Evolutionary conservation across 371 early-diverging fungal species (phyloP), one percentile per base, ranked within the genome.

Genomic region (Mortierella sp.): DNA sequence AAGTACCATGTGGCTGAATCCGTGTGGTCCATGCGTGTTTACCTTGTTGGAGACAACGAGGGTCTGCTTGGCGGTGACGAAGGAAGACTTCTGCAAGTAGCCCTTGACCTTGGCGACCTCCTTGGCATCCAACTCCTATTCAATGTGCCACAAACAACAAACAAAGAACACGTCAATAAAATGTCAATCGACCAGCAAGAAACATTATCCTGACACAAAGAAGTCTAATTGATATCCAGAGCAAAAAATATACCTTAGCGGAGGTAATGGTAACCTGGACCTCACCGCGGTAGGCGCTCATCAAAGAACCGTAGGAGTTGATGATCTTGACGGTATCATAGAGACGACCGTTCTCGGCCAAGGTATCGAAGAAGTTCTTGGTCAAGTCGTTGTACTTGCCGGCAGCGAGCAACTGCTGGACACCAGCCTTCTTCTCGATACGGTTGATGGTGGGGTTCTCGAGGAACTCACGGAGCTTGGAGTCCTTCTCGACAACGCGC

Each of bases 341-440:
- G 83, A 98, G 90, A 83, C 99, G 95, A 89, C 97, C 96, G 91
- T 98, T 99, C 89, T 98, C 98, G 50, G 96, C 95, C 74, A 99
- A 91, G 71, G 95, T 88, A 71, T 93, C 93, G 86, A 99, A 97
- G 73, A 99, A 95, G 93, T 98, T 98, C 88, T 89, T 88, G 80
- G 98, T 98, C 81, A 96, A 87, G 51, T 93, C 93, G 75, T 91
- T 93, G 91, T 94, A 95, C 87, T 93, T 94, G 78, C 93, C 93
- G 61, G 89, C 90, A 83, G 92, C 88, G 74, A 89, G 78, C 82
- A 97, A 86, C 51, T 89, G 83, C 76, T 89, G 80, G 74, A 98
- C 91, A 82, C 94, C 95, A 74, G 91, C 88, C 90, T 93, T 93
- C 95, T 98, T 98, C 75, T 88, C 90, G 34, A 89, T 75, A 78